Percentiles rank a stretch among this genome's conserved stretches.
Evolutionary conservation across 192 early-diverging fungal genomes (phyloP).

Genomic region (Entomortierella parvispora): DNA sequence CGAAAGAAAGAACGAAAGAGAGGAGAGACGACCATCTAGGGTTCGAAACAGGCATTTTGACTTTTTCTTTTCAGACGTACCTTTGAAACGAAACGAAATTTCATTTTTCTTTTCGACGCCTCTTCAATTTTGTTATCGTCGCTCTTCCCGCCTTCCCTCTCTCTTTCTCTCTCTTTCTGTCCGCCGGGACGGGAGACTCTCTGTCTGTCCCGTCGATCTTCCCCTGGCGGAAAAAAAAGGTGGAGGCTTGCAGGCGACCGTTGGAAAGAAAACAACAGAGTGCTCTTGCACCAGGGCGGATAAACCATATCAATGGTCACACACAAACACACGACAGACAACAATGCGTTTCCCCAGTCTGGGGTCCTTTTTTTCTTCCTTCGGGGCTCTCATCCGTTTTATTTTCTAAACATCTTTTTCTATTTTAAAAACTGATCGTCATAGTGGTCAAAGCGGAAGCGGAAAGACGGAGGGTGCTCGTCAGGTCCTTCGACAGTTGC

Average conservation of each 20-base stretch:
- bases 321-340: too few relatives aligned
- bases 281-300: too few relatives aligned
- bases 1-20: background rate
- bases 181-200: background rate
- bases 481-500: slow-evolving; percentile 71
- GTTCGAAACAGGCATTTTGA: too few relatives aligned
- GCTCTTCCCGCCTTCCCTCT: background rate
- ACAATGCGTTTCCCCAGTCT: too few relatives aligned
- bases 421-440: background rate
- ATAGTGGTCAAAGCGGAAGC: slow-evolving; percentile 85
- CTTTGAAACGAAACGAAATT: background rate
- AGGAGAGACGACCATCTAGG: too few relatives aligned
- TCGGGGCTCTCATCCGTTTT: background rate
- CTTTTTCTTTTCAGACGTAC: too few relatives aligned
- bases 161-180: background rate
- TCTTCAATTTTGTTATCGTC: background rate
- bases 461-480: slow-evolving; percentile 88
- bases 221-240: too few relatives aligned
- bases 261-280: too few relatives aligned
- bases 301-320: too few relatives aligned
- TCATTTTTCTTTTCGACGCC: background rate
- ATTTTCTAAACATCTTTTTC: background rate
- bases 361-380: too few relatives aligned
- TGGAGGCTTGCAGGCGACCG: too few relatives aligned
- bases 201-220: too few relatives aligned